Evolutionary conservation across 1,139 yeast species (phyloP).

Genomic region (Candida glucosophila): DNA sequence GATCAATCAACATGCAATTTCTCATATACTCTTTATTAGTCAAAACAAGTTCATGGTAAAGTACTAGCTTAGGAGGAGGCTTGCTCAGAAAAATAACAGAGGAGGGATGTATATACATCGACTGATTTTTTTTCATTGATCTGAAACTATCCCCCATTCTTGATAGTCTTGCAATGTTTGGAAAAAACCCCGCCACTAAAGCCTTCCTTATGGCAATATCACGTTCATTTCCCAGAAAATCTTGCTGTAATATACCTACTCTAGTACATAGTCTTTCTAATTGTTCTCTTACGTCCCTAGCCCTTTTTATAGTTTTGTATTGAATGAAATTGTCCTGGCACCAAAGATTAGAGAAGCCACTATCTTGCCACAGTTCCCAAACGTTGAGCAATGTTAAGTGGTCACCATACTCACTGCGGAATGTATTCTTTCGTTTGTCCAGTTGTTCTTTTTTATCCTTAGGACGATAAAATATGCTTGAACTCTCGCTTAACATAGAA

Average conservation of each 20-base stretch:
- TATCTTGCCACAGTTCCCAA: slow-evolving; percentile 68
- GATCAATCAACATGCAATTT: slow-evolving; percentile 67
- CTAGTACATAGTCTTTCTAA: slow-evolving; percentile 52
- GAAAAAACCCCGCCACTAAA: slow-evolving; percentile 74
- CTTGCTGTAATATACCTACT: slow-evolving; percentile 35
- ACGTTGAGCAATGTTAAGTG: slow-evolving; percentile 68
- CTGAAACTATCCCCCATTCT: slow-evolving; percentile 66
- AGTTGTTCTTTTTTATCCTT: slow-evolving; percentile 63
- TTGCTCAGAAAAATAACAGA: slow-evolving; percentile 50
- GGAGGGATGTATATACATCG: slow-evolving; percentile 79
- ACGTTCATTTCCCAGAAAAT: slow-evolving; percentile 13
- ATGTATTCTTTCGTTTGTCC: slow-evolving; percentile 50
- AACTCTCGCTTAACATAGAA: slow-evolving; percentile 78
- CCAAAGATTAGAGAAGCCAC: slow-evolving; percentile 72
- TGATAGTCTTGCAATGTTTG: slow-evolving; percentile 65
- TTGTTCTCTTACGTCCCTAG: slow-evolving; percentile 67
- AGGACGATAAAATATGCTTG: slow-evolving; percentile 64
- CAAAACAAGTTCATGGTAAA: slow-evolving; percentile 79
- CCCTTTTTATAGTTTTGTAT: slow-evolving; percentile 61
- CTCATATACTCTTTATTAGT: slow-evolving; percentile 89
- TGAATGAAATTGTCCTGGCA: slow-evolving; percentile 81
- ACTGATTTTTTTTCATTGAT: slow-evolving; percentile 52
- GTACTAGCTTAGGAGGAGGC: slow-evolving; percentile 63
- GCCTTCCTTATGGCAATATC: slow-evolving; percentile 50
- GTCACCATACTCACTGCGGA: slow-evolving; percentile 52